Conservation (phyloP, 2,329 filamentous ascomycete genomes). For the Aureobasidium musti region DNA sequence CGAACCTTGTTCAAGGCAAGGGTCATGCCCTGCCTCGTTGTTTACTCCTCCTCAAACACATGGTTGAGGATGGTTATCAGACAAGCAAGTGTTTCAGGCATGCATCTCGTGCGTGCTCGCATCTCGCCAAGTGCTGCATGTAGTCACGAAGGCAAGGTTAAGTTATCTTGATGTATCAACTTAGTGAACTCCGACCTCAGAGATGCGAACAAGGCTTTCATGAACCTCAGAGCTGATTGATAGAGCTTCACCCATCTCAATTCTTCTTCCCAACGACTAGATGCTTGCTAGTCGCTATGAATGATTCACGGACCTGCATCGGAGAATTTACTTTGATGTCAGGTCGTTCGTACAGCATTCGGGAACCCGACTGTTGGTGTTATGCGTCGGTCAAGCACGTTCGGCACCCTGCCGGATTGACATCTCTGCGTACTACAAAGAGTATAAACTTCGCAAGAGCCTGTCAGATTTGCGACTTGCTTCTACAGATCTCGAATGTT, state of each 20-base stretch:
- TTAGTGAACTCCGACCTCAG: neutral
- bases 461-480: neutral
- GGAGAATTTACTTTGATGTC: conserved; percentile 16
- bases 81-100: conserved; percentile 16
- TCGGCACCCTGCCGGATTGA: conserved; percentile 24
- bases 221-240: neutral
- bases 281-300: neutral
- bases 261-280: neutral
- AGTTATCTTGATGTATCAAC: neutral
- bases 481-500: neutral
- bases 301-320: conserved; percentile 6
- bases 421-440: neutral
- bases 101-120: neutral
- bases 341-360: conserved; percentile 17
- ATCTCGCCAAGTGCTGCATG: conserved; percentile 16
- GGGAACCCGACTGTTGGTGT: neutral
- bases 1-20: conserved; percentile 20
- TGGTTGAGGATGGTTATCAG: neutral
- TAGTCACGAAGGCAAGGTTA: neutral
- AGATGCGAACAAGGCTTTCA: neutral
- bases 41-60: neutral
- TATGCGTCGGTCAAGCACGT: conserved; percentile 7
- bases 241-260: neutral
- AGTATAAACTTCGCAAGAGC: neutral
- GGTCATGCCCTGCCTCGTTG: conserved; percentile 10